phyloP scores from a whole-genome alignment of 1,284 basidiomycete genomes.

The Malassezia globosa region DNA sequence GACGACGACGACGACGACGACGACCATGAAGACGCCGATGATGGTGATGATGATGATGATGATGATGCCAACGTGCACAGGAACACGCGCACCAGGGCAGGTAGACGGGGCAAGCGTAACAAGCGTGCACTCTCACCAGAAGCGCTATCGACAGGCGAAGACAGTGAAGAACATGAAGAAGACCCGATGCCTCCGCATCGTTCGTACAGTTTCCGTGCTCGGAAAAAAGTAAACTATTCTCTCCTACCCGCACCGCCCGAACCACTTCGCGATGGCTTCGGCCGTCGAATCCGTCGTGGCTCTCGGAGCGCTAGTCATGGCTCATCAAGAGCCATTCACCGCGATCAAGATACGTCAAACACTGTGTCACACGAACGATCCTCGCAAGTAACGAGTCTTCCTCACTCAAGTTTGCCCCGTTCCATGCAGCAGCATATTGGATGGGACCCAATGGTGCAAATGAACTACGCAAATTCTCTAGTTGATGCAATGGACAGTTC shows the following conservation, averaged over 20 bases:
- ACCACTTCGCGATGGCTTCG: conserved; percentile 36
- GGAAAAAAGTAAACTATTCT: conserved; percentile 44
- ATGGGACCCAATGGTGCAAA: conserved; percentile 30
- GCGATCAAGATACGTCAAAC: neutral
- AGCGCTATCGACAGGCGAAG: conserved; percentile 24
- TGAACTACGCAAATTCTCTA: conserved; percentile 27
- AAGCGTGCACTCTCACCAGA: conserved; percentile 19
- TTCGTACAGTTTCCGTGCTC: conserved; percentile 36
- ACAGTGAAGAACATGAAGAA: conserved; percentile 26
- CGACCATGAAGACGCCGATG: conserved; percentile 1
- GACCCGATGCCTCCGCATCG: conserved; percentile 27
- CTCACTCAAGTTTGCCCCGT: conserved; percentile 23
- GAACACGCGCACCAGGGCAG: no score
- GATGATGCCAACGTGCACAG: conserved; percentile 6
- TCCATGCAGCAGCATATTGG: conserved; percentile 18
- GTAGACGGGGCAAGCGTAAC: conserved; percentile 14
- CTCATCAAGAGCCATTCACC: neutral
- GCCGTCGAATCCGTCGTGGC: conserved; percentile 22
- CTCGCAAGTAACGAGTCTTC: conserved; percentile 15
- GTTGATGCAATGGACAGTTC: conserved; percentile 33
- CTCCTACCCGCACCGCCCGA: conserved; percentile 32
- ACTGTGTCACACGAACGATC: neutral
- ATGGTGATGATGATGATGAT: conserved; percentile 20
- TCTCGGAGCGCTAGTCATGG: conserved; percentile 13
- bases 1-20: neutral